Evolutionary conservation across 2,329 filamentous ascomycete species (phyloP), one percentile per base, ranked within the genome.

Genomic region (Hymenoscyphus occultus): DNA sequence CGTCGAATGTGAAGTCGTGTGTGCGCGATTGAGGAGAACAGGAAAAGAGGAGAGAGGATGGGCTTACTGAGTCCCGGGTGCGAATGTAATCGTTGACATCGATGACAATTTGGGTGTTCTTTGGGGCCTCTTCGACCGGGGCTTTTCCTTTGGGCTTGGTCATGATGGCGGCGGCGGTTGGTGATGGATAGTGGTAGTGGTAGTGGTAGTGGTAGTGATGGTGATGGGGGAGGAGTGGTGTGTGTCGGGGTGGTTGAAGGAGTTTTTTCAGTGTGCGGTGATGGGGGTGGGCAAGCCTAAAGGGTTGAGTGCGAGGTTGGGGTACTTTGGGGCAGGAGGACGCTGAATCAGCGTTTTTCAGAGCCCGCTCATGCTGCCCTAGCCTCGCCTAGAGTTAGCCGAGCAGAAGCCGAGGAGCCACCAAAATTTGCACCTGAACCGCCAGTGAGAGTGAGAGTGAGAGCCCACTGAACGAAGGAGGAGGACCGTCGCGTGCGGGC

Each of bases 31-130:
- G 60, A 19, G 65, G 62, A 45, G 60, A 67, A 35, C 61, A 64
- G 61, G 57, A 63, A 61, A 22, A 54, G 39, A 40, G 56, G 35
- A 39, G 56, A 57, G 19, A 28, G 39, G 42, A 32, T 39, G 39
- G 22, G 56, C 70, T 73, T 88, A 96, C 92, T 76, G 87, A 89
- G 76, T 96, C 92, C 74, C 92, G 86, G 59, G 93, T 92, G 75
- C 89, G 84, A 67, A 91, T 84, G 76, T 94, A 94, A 77, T 91
- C 89, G 65, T 92, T 89, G 64, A 90, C 83, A 67, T 92, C 86
- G 69, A 90, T 85, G 54, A 68, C 66, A 35, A 74, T 64, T n/a
- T 72, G 72, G 58, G 66, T 68, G 40, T 69, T 67, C 56, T 68
- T 70, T 58, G 64, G 48, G 58, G 70, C 75, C 45, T 51, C 45